Evolutionary conservation across 108 stramenopile genomes (phyloP).

Genomic region (Nitzschia sp.): DNA sequence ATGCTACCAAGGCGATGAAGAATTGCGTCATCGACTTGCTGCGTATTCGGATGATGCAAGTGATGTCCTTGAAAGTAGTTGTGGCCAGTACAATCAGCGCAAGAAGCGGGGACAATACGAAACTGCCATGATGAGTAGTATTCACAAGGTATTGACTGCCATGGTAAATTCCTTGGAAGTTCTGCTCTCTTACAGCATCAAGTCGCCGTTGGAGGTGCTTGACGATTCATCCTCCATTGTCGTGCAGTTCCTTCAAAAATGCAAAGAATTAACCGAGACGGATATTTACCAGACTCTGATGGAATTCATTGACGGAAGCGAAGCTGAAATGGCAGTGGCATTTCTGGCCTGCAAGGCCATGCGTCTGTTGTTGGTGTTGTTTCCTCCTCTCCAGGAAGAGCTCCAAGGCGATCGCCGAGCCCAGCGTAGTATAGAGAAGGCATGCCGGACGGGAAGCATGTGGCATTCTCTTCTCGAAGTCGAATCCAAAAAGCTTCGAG

Average conservation of each 20-base stretch:
- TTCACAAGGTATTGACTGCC: conserved; percentile 11
- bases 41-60: too few species aligned
- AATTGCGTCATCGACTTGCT: background rate
- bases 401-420: conserved; percentile 14
- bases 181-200: background rate
- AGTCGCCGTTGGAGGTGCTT: too few species aligned
- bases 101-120: background rate
- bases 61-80: conserved; percentile 7
- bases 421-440: conserved; percentile 15
- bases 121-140: conserved; percentile 9
- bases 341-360: conserved; percentile 32
- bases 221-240: background rate
- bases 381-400: conserved; percentile 13
- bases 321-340: conserved; percentile 18
- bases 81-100: conserved; percentile 8
- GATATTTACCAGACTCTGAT: conserved; percentile 24
- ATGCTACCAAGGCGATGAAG: conserved; percentile 22
- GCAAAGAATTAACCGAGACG: conserved; percentile 1
- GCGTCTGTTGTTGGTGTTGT: conserved; percentile 7
- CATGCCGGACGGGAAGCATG: conserved; percentile 9
- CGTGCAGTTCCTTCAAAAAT: background rate
- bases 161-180: conserved; percentile 31
- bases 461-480: conserved; percentile 22
- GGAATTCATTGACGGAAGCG: conserved; percentile 10
- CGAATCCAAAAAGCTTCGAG: conserved; percentile 19